Conservation (phyloP, 2,329 filamentous ascomycete genomes). For the Xylariaceae sp. region DNA sequence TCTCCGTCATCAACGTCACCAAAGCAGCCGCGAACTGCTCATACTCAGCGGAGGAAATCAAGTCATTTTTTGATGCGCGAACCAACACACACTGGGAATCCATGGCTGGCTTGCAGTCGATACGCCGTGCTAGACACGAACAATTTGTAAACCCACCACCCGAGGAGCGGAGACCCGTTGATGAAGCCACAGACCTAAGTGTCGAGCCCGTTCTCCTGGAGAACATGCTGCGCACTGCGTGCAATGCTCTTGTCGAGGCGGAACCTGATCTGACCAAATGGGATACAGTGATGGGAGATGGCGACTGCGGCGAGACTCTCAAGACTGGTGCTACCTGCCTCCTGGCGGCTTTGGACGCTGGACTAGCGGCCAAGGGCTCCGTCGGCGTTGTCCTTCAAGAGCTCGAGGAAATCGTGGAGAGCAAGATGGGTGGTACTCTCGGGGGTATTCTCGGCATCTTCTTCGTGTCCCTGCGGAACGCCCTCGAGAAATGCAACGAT, state of each 20-base stretch:
- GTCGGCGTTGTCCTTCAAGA: conserved; percentile 43
- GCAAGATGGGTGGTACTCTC: conserved; percentile 44
- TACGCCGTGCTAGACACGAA: conserved; percentile 32
- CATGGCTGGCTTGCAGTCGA: conserved; percentile 41
- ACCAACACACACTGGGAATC: conserved; percentile 56
- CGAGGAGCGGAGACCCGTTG: conserved; percentile 31
- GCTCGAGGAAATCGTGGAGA: conserved; percentile 51
- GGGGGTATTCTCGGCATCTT: conserved; percentile 36
- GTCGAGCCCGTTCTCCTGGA: conserved; percentile 51
- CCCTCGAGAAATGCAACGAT: conserved; percentile 32
- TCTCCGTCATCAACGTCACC: conserved; percentile 60
- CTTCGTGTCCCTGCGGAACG: conserved; percentile 38
- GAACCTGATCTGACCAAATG: conserved; percentile 60
- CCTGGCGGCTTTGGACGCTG: conserved; percentile 41
- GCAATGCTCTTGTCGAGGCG: conserved; percentile 47
- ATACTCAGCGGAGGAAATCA: conserved; percentile 50
- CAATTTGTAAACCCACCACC: conserved; percentile 38
- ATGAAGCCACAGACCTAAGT: conserved; percentile 37
- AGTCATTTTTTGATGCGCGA: conserved; percentile 59
- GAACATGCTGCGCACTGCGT: conserved; percentile 51
- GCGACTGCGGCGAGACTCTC: conserved; percentile 61
- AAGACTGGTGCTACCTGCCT: conserved; percentile 47
- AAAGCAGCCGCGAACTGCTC: conserved; percentile 39
- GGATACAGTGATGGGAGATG: conserved; percentile 61
- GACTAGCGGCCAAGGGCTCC: conserved; percentile 38